A percentile compares a stretch with the other conserved stretches of the same genome.
phyloP scores from a whole-genome alignment of 2,329 filamentous ascomycete species.

The Aspergillus sp. region DNA sequence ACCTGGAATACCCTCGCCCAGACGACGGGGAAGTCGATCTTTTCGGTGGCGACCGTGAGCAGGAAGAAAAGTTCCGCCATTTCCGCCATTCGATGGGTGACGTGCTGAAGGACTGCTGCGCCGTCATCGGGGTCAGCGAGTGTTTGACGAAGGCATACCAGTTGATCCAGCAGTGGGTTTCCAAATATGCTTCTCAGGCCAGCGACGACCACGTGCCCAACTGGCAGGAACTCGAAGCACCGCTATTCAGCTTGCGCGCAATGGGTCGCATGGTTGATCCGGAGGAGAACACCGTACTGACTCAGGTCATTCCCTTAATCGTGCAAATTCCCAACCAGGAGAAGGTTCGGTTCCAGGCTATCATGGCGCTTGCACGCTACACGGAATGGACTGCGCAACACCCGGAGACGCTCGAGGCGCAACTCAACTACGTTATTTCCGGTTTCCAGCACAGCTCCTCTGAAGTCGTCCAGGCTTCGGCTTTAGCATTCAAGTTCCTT shows the following conservation, averaged over 20 bases:
- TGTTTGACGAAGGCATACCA: slow-evolving; percentile 87
- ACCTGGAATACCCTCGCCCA: slow-evolving; percentile 80
- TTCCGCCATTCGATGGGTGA: slow-evolving; percentile 98
- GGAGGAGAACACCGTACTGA: slow-evolving; percentile 82
- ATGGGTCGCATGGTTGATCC: slow-evolving; percentile 95
- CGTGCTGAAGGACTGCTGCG: slow-evolving; percentile 93
- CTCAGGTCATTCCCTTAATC: slow-evolving; percentile 87
- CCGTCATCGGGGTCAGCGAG: slow-evolving; percentile 90
- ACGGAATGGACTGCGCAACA: slow-evolving; percentile 97
- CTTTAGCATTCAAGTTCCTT: slow-evolving; percentile 94
- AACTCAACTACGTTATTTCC: slow-evolving; percentile 93
- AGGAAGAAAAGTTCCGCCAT: slow-evolving; percentile 94
- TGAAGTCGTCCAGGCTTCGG: slow-evolving; percentile 88
- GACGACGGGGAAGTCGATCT: slow-evolving; percentile 78
- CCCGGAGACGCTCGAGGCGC: slow-evolving; percentile 84
- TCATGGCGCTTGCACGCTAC: slow-evolving; percentile 95
- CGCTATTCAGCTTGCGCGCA: slow-evolving; percentile 90
- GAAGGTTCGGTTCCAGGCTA: slow-evolving; percentile 96
- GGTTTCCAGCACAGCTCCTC: slow-evolving; percentile 86
- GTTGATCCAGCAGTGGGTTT: slow-evolving; percentile 85
- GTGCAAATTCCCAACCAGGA: slow-evolving; percentile 94
- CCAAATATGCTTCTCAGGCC: slow-evolving; percentile 74
- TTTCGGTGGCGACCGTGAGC: slow-evolving; percentile 92
- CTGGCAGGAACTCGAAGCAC: slow-evolving; percentile 95
- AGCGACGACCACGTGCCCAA: slow-evolving; percentile 75